Base-by-base conservation (phyloP, 331 rosid genomes). In the Saraca asoca region DNA sequence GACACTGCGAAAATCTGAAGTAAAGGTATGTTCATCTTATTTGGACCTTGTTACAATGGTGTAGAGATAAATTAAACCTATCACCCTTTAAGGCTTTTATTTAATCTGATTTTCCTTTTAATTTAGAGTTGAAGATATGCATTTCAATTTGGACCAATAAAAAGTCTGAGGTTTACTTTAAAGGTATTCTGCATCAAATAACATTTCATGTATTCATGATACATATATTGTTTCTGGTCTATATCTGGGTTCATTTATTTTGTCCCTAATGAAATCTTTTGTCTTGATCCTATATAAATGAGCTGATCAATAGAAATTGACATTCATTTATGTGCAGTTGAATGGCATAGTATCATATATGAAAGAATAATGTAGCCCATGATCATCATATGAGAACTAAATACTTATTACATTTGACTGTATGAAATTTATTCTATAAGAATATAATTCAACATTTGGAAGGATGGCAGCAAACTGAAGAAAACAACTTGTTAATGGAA, bases 1-100 rank as follows among this genome's bases (percentile, higher is more conserved):
- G 86, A 94, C 99, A 17, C 88, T 94, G 60, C 83, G 99, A 63
- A 88, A 88, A 85, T 94, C 97, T 50, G 99, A 94, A 90, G 97
- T 94, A 15, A 87, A 94, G 97, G 99, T 94, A 66, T 76, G 93
- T 79, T 49, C 39, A 45, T 58, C 78, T 68, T 68, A 69, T 63
- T 69, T 51, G 71, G 68, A 53, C 46, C 63, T 71, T 51, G 10
- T 62, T 49, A 12, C 71, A 37, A 14, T 60, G 33, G 53, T 53
- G 51, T 61, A 44, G 19, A 51, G 66, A 20, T 43, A 51, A 57
- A 53, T n/a, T 57, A 51, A 5, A 43, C 14, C 59, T 58, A 16
- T 15, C 2, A 0, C 51, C 31, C 15, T 13, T 46, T 15, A 57
- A 62, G 54, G 60, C 64, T 44, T 45, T n/a, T 45, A 45, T 52